Evolutionary conservation across 2,329 filamentous ascomycete genomes (phyloP).

Genomic region (Aquanectria penicillioides): DNA sequence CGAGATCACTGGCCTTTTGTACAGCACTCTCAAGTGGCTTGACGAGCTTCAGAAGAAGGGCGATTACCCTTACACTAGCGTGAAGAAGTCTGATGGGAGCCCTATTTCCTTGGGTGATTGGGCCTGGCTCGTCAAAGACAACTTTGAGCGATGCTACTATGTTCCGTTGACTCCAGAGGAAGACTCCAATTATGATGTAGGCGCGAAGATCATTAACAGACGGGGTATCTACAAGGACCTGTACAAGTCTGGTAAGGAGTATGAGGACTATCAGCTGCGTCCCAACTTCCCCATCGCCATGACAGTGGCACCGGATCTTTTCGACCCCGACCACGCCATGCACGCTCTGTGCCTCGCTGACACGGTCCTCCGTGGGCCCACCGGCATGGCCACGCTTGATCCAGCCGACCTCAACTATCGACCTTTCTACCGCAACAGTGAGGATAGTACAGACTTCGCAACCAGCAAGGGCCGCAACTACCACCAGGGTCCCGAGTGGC

Average conservation of each 20-base stretch:
- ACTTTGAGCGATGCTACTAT: slow-evolving; percentile 94
- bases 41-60: slow-evolving; percentile 72
- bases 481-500: slow-evolving; percentile 97
- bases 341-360: slow-evolving; percentile 84
- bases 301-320: slow-evolving; percentile 90
- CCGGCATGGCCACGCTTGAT: slow-evolving; percentile 95
- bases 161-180: slow-evolving; percentile 76
- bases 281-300: slow-evolving; percentile 96
- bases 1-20: slow-evolving; percentile 93
- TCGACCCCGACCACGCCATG: slow-evolving; percentile 81
- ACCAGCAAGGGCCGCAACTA: slow-evolving; percentile 97
- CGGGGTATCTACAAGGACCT: slow-evolving; percentile 98
- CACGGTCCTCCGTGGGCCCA: slow-evolving; percentile 81
- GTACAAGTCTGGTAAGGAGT: slow-evolving; percentile 92
- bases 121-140: slow-evolving; percentile 81
- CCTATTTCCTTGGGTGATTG: slow-evolving; percentile 79
- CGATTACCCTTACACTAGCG: slow-evolving; percentile 77
- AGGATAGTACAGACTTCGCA: slow-evolving; percentile 90
- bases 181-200: slow-evolving; percentile 82
- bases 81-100: slow-evolving; percentile 70
- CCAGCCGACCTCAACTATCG: slow-evolving; percentile 92
- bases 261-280: slow-evolving; percentile 96
- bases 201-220: slow-evolving; percentile 82
- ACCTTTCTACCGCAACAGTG: slow-evolving; percentile 93
- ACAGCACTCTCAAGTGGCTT: slow-evolving; percentile 89